Percentiles rank a stretch among this genome's conserved stretches.
phyloP scores from a whole-genome alignment of 192 early-diverging fungal genomes.

The Umbelopsis isabellina region DNA sequence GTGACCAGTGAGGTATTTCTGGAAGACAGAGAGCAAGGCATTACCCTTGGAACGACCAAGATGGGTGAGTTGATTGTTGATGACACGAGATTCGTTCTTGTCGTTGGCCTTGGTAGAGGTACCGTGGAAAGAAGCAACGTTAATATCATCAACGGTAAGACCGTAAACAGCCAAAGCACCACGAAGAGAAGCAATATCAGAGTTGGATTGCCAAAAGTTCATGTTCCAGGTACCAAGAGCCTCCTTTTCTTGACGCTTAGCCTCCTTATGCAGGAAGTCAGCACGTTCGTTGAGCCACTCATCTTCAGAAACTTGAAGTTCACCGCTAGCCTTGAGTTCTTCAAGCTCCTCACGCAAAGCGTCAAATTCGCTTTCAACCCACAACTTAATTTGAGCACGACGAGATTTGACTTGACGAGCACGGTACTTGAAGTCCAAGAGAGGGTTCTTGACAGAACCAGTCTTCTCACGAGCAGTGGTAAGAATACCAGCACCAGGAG shows the following conservation, averaged over 20 bases:
- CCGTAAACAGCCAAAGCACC: conserved; percentile 89
- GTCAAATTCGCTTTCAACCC: conserved; percentile 79
- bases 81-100: conserved; percentile 87
- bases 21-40: conserved; percentile 78
- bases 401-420: conserved; percentile 72
- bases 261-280: conserved; percentile 57
- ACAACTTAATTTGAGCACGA: conserved; percentile 76
- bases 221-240: conserved; percentile 76
- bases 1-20: conserved; percentile 95
- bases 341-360: conserved; percentile 68
- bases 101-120: conserved; percentile 95
- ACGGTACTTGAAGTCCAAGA: conserved; percentile 86
- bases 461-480: conserved; percentile 83
- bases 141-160: conserved; percentile 90
- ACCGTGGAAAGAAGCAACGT: conserved; percentile 94
- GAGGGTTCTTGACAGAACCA: conserved; percentile 53
- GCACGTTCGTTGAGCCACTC: conserved; percentile 53
- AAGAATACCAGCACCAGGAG: conserved; percentile 92
- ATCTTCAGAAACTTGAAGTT: conserved; percentile 46
- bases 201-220: conserved; percentile 77
- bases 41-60: conserved; percentile 87
- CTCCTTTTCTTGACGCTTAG: conserved; percentile 73
- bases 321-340: conserved; percentile 51
- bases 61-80: conserved; percentile 84
- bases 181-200: conserved; percentile 81